Base-by-base conservation (phyloP, 1,284 basidiomycete species). In the Ustanciosporium gigantosporum region DNA sequence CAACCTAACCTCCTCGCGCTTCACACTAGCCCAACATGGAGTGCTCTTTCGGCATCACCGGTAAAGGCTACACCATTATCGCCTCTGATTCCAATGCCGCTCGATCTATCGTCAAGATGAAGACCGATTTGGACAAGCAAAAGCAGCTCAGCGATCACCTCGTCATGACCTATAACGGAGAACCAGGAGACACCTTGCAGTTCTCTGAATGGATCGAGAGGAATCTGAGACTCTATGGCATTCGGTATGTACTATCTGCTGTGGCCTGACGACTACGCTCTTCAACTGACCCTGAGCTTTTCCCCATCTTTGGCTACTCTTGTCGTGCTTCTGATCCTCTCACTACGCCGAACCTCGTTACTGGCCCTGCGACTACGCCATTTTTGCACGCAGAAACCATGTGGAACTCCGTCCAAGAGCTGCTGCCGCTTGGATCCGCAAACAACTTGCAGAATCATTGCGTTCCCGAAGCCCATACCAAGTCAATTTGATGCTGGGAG, bases 141-240 rank as follows among this genome's bases (percentile, higher is more conserved):
- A 93, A 92, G 81, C 83, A 85, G 25, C 83, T 98, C 27, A 88
- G 89, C 64, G 87, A 92, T 31, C 90, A 96, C 79, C 83, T 98
- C 16, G 85, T 95, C 74, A 95, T 98, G 91, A 87, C 92, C 0
- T 93, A 88, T 80, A 89, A 89, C 68, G 93, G 93, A 61, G 91
- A 96, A 79, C 89, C 60, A 46, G 94, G 94, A 56, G 95, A 98
- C 78, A 98, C 95, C 20, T 83, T 95, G 22, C 91, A 97, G 77
- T 97, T 98, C 76, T 89, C 94, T 5, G 94, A 99, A 80, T 99
- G 85, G 73, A 84, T 97, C 64, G 92, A 97, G 79, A 86, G 93
- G 61, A 98, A 97, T 81, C 85, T 97, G 70, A 87, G 92, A 40
- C 82, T 99, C 42, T 94, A 95, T 81, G 90, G 95, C 73, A 98